These are phyloP conservation scores for Dryas drummondii DNA, from an alignment of 306 rosid genomes.

Conservation along the genomic window DNA sequence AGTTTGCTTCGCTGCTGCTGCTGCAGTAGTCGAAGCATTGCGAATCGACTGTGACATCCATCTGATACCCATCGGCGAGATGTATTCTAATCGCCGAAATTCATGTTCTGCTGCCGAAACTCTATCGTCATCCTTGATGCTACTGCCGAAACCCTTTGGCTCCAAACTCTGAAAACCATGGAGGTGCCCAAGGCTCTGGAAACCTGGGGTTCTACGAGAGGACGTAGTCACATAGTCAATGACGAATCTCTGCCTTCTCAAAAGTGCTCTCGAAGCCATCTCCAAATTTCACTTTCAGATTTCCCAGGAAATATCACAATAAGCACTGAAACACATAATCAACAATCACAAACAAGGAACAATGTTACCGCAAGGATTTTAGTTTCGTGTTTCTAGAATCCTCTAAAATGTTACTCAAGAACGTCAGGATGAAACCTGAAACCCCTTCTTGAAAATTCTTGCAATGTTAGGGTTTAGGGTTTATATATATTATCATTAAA, in stretches of 20 bases:
- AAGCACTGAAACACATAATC: background rate
- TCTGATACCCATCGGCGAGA: conserved; percentile 32
- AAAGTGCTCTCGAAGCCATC: conserved; percentile 68
- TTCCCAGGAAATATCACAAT: background rate
- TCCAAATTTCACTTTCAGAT: conserved; percentile 11
- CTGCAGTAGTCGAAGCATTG: conserved; percentile 46
- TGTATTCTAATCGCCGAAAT: conserved; percentile 14
- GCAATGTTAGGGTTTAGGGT: background rate
- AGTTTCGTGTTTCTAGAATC: conserved; percentile 1
- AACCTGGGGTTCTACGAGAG: conserved; percentile 31
- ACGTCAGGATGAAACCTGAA: background rate
- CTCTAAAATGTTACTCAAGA: background rate
- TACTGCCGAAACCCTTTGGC: conserved; percentile 24
- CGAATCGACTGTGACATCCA: conserved; percentile 43
- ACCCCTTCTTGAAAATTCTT: background rate
- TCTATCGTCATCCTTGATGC: conserved; percentile 5
- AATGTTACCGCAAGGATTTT: background rate
- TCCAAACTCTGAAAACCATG: conserved; percentile 22
- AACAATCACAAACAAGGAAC: background rate
- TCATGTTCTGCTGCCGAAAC: conserved; percentile 21
- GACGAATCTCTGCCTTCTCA: conserved; percentile 48
- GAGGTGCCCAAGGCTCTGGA: conserved; percentile 33
- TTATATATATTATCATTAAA: background rate
- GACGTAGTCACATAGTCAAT: conserved; percentile 33
- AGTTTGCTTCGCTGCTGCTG: conserved; percentile 34